A percentile compares a stretch with the other conserved stretches of the same genome.
Conservation (phyloP, 768 basidiomycete genomes). For the Auriscalpium microsporum region DNA sequence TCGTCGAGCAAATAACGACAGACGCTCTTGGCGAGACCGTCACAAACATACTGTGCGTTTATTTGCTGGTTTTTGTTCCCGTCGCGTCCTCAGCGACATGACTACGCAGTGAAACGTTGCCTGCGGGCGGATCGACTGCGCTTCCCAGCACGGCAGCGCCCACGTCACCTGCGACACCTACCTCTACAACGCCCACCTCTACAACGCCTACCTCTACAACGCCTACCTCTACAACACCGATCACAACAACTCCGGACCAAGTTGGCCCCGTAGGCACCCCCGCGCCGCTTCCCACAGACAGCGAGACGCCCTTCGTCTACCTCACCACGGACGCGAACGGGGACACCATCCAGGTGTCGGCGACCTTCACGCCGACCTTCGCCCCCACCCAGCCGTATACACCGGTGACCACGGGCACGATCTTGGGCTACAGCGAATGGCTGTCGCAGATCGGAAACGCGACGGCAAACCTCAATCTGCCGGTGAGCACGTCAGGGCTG, state of each 20-base stretch:
- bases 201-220: slow-evolving; percentile 17
- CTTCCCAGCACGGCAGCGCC: not conserved
- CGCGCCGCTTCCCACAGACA: slow-evolving; percentile 19
- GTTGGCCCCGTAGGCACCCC: slow-evolving; percentile 56
- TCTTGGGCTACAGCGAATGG: slow-evolving; percentile 26
- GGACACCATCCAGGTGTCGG: slow-evolving; percentile 16
- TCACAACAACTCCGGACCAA: slow-evolving; percentile 10
- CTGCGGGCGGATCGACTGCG: slow-evolving; percentile 1
- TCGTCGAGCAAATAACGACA: slow-evolving; percentile 40
- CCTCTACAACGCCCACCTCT: slow-evolving; percentile 11
- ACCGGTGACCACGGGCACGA: slow-evolving; percentile 20
- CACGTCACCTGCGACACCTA: slow-evolving; percentile 10
- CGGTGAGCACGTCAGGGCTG: slow-evolving; percentile 1
- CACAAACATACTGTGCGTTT: slow-evolving; percentile 37
- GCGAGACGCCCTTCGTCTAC: slow-evolving; percentile 23
- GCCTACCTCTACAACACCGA: slow-evolving; percentile 12
- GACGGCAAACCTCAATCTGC: slow-evolving; percentile 15
- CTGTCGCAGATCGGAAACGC: slow-evolving; percentile 19
- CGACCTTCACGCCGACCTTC: slow-evolving; percentile 27
- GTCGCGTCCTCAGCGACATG: not conserved
- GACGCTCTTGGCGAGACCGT: slow-evolving; percentile 31
- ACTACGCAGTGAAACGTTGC: slow-evolving; percentile 12
- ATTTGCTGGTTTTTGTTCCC: too few relatives aligned
- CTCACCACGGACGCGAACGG: slow-evolving; percentile 29
- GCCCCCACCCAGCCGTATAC: slow-evolving; percentile 16